Base-by-base conservation (phyloP, 371 early-diverging fungal genomes). In the Capillidium rhysosporum region DNA sequence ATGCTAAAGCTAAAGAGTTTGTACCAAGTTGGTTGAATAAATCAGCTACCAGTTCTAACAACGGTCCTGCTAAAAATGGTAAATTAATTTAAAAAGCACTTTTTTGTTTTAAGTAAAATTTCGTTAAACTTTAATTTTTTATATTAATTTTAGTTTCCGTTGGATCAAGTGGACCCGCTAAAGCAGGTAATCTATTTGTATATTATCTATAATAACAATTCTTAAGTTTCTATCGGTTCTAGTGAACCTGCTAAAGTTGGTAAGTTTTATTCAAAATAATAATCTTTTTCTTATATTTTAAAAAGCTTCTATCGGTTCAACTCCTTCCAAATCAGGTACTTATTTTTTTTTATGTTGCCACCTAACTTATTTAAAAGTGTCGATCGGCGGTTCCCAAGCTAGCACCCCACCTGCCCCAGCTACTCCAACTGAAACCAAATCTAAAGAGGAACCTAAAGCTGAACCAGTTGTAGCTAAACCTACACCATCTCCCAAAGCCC, bases 1-100 rank as follows among this genome's bases (percentile, higher is more conserved):
- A 69, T 46, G 59, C 57, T 1, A 56, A 55, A 1, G 70, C 70
- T 16, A 62, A 60, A 56, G 58, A 61, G 34, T 70, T 70, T 39
- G 64, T 67, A 8, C 71, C 71, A 18, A 66, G 62, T 38, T 69
- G 67, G 67, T 58, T 67, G 58, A 51, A 56, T 4, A 59, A 56
- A 51, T 34, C 51, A 4, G 51, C 51, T 26, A 7, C 43, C n/a
- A n/a, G n/a, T n/a, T n/a, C n/a, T n/a, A n/a, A n/a, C n/a, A n/a
- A n/a, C n/a, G n/a, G n/a, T 18, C 21, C 51, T 30, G 38, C 51
- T 51, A 39, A 51, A 29, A 38, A 40, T 26, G 26, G 40, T 39
- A 54, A 43, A n/a, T 40, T 52, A n/a, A 14, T 16, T 30, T 21
- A 8, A 30, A 54, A 44, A 5, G n/a, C 43, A 9, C 12, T 7